These are phyloP conservation scores for Ophiosphaerella herpotricha DNA, from an alignment of 2,329 filamentous ascomycete genomes.

Conservation along the genomic window DNA sequence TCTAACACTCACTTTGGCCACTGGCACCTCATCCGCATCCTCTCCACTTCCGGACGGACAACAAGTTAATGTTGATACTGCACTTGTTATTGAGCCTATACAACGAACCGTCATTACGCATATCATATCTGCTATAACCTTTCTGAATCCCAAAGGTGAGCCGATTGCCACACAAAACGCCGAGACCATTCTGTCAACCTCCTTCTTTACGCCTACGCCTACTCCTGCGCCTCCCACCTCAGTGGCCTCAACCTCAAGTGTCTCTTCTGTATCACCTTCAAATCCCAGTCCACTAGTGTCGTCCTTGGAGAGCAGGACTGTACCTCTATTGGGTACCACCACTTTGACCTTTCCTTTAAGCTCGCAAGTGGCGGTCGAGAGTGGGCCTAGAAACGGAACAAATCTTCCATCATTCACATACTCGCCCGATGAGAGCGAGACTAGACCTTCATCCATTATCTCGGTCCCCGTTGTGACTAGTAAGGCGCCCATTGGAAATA, in stretches of 20 bases:
- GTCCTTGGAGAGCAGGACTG: conserved; percentile 11
- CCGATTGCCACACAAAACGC: conserved; percentile 37
- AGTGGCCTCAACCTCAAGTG: conserved; percentile 15
- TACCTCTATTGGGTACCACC: conserved; percentile 2
- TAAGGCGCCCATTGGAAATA: conserved; percentile 9
- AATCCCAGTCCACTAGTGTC: conserved; percentile 9
- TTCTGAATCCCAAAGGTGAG: conserved; percentile 34
- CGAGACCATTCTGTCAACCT: conserved; percentile 36
- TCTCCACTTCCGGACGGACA: conserved; percentile 1
- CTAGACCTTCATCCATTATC: conserved; percentile 7
- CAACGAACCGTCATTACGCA: conserved; percentile 32
- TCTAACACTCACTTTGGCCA: not conserved
- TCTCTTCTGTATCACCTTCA: conserved; percentile 2
- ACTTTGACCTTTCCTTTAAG: conserved; percentile 9
- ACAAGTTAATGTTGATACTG: conserved; percentile 35
- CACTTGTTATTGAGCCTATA: conserved; percentile 40
- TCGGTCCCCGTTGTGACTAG: conserved; percentile 10
- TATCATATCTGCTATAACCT: conserved; percentile 37
- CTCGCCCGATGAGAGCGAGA: conserved; percentile 23
- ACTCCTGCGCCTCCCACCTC: conserved; percentile 12
- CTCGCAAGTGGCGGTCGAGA: conserved; percentile 18
- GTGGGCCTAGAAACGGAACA: conserved; percentile 16
- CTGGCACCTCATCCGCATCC: too few relatives aligned
- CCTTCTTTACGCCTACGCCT: conserved; percentile 32
- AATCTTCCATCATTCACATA: conserved; percentile 32